phyloP scores from a whole-genome alignment of 495 filamentous ascomycete genomes.

The Penicillium malachiteum region DNA sequence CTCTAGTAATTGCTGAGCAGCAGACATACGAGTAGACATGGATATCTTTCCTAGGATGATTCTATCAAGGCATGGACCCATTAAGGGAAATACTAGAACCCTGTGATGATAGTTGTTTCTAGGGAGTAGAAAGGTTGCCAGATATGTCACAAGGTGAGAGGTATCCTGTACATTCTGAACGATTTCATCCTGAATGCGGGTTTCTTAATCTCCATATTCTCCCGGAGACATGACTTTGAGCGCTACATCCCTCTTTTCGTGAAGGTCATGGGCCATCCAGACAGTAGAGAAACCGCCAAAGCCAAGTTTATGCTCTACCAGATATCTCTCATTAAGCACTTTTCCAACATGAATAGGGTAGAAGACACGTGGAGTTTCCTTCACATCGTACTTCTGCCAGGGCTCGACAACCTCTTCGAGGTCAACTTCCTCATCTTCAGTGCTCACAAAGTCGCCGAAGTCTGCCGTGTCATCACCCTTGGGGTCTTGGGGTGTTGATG shows the following conservation, averaged over 20 bases:
- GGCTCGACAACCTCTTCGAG: slow-evolving; percentile 12
- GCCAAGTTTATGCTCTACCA: neutral
- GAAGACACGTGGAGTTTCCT: slow-evolving; percentile 6
- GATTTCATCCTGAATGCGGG: slow-evolving; percentile 27
- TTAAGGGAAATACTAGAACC: slow-evolving; percentile 30
- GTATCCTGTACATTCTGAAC: slow-evolving; percentile 23
- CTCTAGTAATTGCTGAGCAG: slow-evolving; percentile 29
- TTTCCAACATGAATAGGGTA: slow-evolving; percentile 14
- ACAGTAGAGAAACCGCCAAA: slow-evolving; percentile 78
- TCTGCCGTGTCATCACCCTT: neutral
- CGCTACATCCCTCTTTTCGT: slow-evolving; percentile 26
- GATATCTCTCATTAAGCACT: neutral
- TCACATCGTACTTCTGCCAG: slow-evolving; percentile 10
- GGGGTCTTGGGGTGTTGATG: no score
- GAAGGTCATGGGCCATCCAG: slow-evolving; percentile 56
- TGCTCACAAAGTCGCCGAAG: slow-evolving; percentile 15
- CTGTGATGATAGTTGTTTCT: slow-evolving; percentile 14
- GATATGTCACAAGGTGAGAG: slow-evolving; percentile 26
- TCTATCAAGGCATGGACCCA: slow-evolving; percentile 21
- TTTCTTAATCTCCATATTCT: slow-evolving; percentile 20
- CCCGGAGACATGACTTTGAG: slow-evolving; percentile 26
- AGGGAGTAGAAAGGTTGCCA: slow-evolving; percentile 18
- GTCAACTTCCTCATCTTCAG: slow-evolving; percentile 14
- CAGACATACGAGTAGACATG: slow-evolving; percentile 28
- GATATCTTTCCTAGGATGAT: slow-evolving; percentile 12